Conservation (phyloP, 106 monocot species). For the Phalaenopsis aphrodite region DNA sequence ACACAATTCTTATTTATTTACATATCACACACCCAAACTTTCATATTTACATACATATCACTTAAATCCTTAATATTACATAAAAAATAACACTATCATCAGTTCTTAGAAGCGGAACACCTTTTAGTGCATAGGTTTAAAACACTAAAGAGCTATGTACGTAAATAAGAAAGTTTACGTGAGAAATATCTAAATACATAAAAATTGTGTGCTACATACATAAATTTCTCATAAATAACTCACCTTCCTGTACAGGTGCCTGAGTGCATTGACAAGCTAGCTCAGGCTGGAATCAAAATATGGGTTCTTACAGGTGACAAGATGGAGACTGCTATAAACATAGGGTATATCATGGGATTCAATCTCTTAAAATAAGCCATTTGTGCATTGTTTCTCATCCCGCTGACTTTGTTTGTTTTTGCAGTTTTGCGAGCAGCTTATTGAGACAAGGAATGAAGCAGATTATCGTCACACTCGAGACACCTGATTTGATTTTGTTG, state of each 20-base stretch:
- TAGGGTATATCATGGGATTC: conserved; percentile 45
- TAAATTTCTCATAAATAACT: too few relatives aligned
- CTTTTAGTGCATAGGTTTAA: too few relatives aligned
- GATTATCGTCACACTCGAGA: conserved; percentile 77
- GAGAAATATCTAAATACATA: too few relatives aligned
- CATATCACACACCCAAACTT: too few relatives aligned
- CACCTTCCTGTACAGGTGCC: conserved; percentile 51
- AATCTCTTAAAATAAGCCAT: not conserved
- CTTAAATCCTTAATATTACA: too few relatives aligned
- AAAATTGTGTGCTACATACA: too few relatives aligned
- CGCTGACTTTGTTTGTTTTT: conserved; percentile 1
- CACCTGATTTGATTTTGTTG: conserved; percentile 53
- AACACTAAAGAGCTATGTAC: too few relatives aligned
- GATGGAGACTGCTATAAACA: conserved; percentile 99
- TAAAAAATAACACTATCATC: too few relatives aligned
- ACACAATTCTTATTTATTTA: too few relatives aligned
- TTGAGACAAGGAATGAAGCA: conserved; percentile 95
- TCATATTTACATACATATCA: too few relatives aligned
- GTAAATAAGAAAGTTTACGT: too few relatives aligned
- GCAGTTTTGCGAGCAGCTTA: conserved; percentile 86
- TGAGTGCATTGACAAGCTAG: conserved; percentile 94
- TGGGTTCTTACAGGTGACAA: conserved; percentile 98
- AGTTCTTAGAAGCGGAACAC: too few relatives aligned
- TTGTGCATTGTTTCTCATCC: not conserved
- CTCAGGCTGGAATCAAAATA: conserved; percentile 94